These are phyloP conservation scores for Dothideomycetes sp. DNA, from an alignment of 2,329 filamentous ascomycete genomes.

Conservation along the genomic window DNA sequence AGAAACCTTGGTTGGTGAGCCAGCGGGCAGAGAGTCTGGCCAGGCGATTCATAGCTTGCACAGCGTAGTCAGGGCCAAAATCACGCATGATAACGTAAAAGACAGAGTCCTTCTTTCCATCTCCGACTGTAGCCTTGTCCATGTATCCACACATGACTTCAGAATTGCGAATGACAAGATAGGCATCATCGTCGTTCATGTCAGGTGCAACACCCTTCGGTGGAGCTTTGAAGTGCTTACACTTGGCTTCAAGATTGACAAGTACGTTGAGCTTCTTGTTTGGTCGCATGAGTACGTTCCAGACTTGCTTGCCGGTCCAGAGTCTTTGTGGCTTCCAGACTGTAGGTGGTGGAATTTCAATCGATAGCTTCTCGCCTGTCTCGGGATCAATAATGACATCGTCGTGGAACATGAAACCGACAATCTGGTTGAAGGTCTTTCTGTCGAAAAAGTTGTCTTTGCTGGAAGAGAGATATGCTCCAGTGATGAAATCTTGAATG, in stretches of 20 bases:
- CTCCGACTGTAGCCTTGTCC: slow-evolving; percentile 96
- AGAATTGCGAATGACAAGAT: slow-evolving; percentile 88
- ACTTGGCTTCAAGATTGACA: slow-evolving; percentile 89
- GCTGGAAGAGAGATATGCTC: slow-evolving; percentile 79
- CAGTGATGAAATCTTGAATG: slow-evolving; percentile 99
- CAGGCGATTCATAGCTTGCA: slow-evolving; percentile 85
- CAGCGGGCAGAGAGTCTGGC: slow-evolving; percentile 83
- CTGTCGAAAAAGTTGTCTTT: slow-evolving; percentile 92
- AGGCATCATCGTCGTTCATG: slow-evolving; percentile 65
- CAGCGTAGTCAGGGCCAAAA: slow-evolving; percentile 81
- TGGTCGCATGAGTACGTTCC: slow-evolving; percentile 83
- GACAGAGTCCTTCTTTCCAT: slow-evolving; percentile 94
- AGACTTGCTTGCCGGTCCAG: slow-evolving; percentile 97
- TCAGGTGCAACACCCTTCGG: slow-evolving; percentile 60
- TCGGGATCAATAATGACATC: slow-evolving; percentile 42
- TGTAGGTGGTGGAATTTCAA: slow-evolving; percentile 80
- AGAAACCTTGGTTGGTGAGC: slow-evolving; percentile 86
- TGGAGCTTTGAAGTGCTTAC: slow-evolving; percentile 65
- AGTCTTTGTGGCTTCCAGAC: slow-evolving; percentile 76
- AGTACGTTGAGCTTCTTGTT: slow-evolving; percentile 74
- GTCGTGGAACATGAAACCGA: slow-evolving; percentile 86
- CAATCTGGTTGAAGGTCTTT: slow-evolving; percentile 78
- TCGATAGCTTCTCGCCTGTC: slow-evolving; percentile 44
- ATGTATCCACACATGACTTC: slow-evolving; percentile 96
- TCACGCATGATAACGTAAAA: slow-evolving; percentile 96